Percentiles rank a stretch among this genome's conserved stretches.
These are phyloP conservation scores for Physaria fendleri DNA, from an alignment of 345 rosid species.

Conservation along the genomic window DNA sequence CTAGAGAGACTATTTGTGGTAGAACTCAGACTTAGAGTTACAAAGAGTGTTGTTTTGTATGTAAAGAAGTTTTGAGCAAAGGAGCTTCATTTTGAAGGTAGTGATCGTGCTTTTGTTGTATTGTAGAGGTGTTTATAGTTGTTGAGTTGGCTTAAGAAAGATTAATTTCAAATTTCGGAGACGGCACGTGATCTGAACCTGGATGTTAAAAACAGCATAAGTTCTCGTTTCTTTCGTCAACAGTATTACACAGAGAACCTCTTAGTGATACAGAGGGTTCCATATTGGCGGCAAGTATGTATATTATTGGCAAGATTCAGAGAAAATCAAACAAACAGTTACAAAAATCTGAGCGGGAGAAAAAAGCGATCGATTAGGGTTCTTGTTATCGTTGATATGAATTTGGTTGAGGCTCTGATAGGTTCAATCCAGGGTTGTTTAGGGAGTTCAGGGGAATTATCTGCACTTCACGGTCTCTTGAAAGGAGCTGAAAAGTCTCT, in stretches of 20 bases:
- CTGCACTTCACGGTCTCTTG: conserved; percentile 41
- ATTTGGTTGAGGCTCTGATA: conserved; percentile 40
- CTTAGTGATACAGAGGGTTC: neutral
- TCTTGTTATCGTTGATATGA: conserved; percentile 29
- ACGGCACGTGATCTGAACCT: neutral
- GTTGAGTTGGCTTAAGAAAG: conserved; percentile 16
- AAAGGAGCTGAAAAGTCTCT: conserved; percentile 50
- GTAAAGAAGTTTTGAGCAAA: conserved; percentile 28
- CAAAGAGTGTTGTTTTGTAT: conserved; percentile 25
- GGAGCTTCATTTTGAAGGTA: conserved; percentile 11
- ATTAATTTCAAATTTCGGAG: neutral
- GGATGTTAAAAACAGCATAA: too few relatives aligned
- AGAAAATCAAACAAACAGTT: neutral
- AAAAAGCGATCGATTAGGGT: conserved; percentile 33
- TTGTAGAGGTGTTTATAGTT: conserved; percentile 20
- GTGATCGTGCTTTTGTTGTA: conserved; percentile 18
- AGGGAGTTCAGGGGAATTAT: conserved; percentile 40
- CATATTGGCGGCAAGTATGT: neutral
- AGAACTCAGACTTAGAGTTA: conserved; percentile 5
- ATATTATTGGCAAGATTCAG: conserved; percentile 9
- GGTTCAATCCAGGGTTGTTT: conserved; percentile 64
- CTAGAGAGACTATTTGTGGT: conserved; percentile 45
- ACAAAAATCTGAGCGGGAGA: conserved; percentile 18
- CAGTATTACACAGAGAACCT: too few relatives aligned
- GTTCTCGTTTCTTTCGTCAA: too few relatives aligned